phyloP scores from a whole-genome alignment of 1,284 basidiomycete species.

The Cryptococcus deneoformans region DNA sequence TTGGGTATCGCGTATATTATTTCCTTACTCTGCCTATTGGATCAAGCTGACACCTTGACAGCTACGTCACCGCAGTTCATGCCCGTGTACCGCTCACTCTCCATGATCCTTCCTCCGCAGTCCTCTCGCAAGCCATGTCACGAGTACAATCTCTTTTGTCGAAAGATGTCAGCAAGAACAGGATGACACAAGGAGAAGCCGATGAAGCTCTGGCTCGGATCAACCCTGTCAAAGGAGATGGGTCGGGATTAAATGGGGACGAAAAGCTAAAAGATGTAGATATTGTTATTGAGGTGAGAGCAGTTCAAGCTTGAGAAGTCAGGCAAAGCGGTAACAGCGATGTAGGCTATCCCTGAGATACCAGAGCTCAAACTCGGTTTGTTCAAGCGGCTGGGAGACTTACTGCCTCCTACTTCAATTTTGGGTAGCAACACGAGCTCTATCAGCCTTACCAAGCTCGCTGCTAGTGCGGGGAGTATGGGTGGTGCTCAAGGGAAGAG shows the following conservation, averaged over 20 bases:
- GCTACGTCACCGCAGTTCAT: conserved; percentile 43
- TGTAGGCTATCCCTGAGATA: conserved; percentile 83
- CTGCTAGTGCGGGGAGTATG: conserved; percentile 67
- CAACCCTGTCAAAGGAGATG: conserved; percentile 53
- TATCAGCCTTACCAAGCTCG: conserved; percentile 92
- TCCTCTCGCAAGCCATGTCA: conserved; percentile 29
- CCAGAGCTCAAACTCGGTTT: conserved; percentile 75
- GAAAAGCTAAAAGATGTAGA: conserved; percentile 66
- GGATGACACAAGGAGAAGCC: conserved; percentile 65
- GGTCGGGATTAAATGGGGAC: conserved; percentile 34
- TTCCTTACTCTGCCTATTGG: not conserved
- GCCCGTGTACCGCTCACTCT: conserved; percentile 38
- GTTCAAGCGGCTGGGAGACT: conserved; percentile 65
- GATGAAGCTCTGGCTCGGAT: conserved; percentile 69
- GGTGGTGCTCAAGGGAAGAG: conserved; percentile 49
- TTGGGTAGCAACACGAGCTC: conserved; percentile 92
- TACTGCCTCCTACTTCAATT: conserved; percentile 70
- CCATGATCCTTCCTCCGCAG: conserved; percentile 38
- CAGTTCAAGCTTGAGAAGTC: not conserved
- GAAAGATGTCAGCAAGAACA: conserved; percentile 85
- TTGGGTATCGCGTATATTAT: conserved; percentile 41
- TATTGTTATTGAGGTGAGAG: conserved; percentile 79
- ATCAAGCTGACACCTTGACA: conserved; percentile 6
- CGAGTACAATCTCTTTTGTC: conserved; percentile 66
- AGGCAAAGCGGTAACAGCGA: not conserved